Base-by-base conservation (phyloP, 768 basidiomycete species). In the Zangia roseola region DNA sequence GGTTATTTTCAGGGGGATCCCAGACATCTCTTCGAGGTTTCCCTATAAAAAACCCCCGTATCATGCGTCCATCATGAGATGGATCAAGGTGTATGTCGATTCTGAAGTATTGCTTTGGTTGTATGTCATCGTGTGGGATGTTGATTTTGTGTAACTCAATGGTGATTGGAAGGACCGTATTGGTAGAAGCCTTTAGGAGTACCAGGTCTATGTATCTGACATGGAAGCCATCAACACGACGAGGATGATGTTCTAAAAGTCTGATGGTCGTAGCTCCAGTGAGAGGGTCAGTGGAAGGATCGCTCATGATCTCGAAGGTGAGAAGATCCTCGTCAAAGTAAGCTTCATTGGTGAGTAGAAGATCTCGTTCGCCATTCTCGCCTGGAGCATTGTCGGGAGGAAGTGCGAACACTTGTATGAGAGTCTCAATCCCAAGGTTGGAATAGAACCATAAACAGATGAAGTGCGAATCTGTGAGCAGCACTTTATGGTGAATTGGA, bases 281-380 rank as follows among this genome's bases (percentile, higher is more conserved):
- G 31, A 30, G 2, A n/a, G 21, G 33, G 28, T 55, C 45, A 16
- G 43, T 26, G 7, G 31, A 13, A 14, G 17, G 24, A 26, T 20
- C 6, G 26, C 26, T 16, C 33, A 50, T 31, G 47, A 17, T 5
- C 26, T 23, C 9, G 14, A 4, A 12, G 2, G 16, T 1, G 1
- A 1, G 1, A 10, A 37, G 4, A 1, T 7, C 0, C 1, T 2
- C 0, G 0, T 30, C 1, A 6, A 7, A 0, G 8, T 17, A 0
- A 9, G 39, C 30, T 40, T 51, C 31, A 21, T 47, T 41, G 10
- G 54, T 47, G 24, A 40, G 37, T 7, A 16, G 16, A 33, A 50
- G 21, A 10, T 2, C 3, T 10, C 10, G 8, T 10, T 9, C 10
- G 6, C 6, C 36, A 17, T 26, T 40, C 21, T 42, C 5, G 4